These are phyloP conservation scores for Thelephora ganbajun DNA, from an alignment of 768 basidiomycete species.

Conservation along the genomic window DNA sequence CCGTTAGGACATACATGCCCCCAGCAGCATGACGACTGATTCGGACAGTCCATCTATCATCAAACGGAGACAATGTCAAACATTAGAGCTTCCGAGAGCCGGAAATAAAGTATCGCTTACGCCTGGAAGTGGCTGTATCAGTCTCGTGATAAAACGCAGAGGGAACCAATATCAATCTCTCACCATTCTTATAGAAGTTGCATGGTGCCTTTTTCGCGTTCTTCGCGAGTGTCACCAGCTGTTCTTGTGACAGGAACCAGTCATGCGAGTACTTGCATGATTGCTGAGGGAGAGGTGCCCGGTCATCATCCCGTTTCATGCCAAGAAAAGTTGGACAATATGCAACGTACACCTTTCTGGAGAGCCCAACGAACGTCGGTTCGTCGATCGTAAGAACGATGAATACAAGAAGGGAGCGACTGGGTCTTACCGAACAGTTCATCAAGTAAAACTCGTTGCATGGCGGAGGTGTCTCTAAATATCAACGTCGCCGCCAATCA, in stretches of 20 bases:
- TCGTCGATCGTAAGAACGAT: not conserved
- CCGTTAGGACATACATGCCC: constrained; percentile 75
- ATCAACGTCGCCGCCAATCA: not conserved
- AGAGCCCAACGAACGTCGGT: not conserved
- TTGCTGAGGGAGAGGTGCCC: constrained; percentile 7
- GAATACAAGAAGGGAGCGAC: constrained; percentile 1
- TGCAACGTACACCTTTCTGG: not conserved
- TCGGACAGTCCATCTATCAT: constrained; percentile 36
- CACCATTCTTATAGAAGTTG: constrained; percentile 72
- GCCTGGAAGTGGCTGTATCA: not conserved
- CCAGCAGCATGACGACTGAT: not conserved
- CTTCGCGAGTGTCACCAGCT: constrained; percentile 52
- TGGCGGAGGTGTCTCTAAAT: constrained; percentile 63
- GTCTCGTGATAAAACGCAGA: not conserved
- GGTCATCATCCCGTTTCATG: not conserved
- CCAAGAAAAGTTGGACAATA: not conserved
- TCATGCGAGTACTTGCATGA: constrained; percentile 80
- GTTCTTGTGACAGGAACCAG: constrained; percentile 56
- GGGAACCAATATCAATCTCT: constrained; percentile 5
- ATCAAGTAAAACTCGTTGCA: constrained; percentile 80
- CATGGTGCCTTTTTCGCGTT: constrained; percentile 82
- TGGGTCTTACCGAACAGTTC: constrained; percentile 61
- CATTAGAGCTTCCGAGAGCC: constrained; percentile 49
- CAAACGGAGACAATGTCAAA: constrained; percentile 37
- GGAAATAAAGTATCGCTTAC: not conserved